phyloP scores from a whole-genome alignment of 192 early-diverging fungal genomes.

The Umbelopsis sp. region DNA sequence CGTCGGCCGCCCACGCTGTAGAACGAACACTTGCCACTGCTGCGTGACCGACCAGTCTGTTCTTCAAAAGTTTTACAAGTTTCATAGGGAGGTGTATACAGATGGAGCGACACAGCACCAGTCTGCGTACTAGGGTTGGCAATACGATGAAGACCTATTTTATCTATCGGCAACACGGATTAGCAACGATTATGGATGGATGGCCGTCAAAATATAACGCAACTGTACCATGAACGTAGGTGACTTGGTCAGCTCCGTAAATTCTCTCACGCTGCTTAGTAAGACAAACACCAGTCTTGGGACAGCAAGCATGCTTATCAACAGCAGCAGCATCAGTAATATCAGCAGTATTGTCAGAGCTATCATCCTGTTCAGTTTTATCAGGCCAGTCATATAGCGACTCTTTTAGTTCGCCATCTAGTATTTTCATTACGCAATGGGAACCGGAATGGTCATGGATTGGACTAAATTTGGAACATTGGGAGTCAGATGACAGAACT shows the following conservation, averaged over 20 bases:
- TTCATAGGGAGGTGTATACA: slow-evolving; percentile 88
- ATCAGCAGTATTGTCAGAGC: slow-evolving; percentile 32
- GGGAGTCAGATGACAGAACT: slow-evolving; percentile 11
- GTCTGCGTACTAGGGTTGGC: slow-evolving; percentile 58
- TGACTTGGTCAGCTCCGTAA: slow-evolving; percentile 63
- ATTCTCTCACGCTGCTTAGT: slow-evolving; percentile 42
- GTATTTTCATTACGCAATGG: slow-evolving; percentile 92
- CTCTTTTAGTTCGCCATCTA: slow-evolving; percentile 81
- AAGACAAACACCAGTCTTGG: slow-evolving; percentile 29
- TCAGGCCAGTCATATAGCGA: slow-evolving; percentile 79
- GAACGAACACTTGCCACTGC: slow-evolving; percentile 62
- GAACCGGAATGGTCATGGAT: slow-evolving; percentile 91
- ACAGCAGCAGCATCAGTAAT: slow-evolving; percentile 28
- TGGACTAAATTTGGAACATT: slow-evolving; percentile 55
- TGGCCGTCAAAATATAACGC: neutral
- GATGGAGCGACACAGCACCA: slow-evolving; percentile 83
- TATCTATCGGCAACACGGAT: slow-evolving; percentile 47
- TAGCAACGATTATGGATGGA: neutral
- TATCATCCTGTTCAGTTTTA: slow-evolving; percentile 29
- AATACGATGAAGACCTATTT: slow-evolving; percentile 87
- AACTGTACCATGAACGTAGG: slow-evolving; percentile 78
- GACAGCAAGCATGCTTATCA: slow-evolving; percentile 16
- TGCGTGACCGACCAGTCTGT: slow-evolving; percentile 63
- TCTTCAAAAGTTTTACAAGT: slow-evolving; percentile 86
- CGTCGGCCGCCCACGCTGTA: slow-evolving; percentile 57